phyloP scores from a whole-genome alignment of 768 basidiomycete genomes.

The Candolleomyces efflorescens region DNA sequence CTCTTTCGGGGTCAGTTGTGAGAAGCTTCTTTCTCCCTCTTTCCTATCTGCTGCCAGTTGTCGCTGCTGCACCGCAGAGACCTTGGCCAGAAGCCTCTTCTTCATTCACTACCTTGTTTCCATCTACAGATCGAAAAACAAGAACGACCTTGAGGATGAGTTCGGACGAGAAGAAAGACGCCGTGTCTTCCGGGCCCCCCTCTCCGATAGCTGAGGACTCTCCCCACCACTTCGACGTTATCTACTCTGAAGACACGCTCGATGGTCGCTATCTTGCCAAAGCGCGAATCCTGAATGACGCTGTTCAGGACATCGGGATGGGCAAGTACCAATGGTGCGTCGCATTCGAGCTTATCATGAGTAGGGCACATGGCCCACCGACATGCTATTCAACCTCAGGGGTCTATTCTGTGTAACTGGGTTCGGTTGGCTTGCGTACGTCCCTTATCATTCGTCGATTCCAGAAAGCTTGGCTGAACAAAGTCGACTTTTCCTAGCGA shows the following conservation, averaged over 20 bases:
- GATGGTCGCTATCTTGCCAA: constrained; percentile 9
- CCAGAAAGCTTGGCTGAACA: background rate
- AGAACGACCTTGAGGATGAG: too few relatives aligned
- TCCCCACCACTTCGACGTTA: background rate
- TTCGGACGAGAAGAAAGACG: too few relatives aligned
- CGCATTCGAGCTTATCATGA: background rate
- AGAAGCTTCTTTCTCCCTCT: too few relatives aligned
- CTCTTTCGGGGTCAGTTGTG: too few relatives aligned
- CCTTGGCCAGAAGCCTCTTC: too few relatives aligned
- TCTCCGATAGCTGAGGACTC: too few relatives aligned
- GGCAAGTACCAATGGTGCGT: constrained; percentile 28
- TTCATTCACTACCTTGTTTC: too few relatives aligned
- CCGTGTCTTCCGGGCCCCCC: too few relatives aligned
- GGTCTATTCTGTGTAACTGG: constrained; percentile 24
- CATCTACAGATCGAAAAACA: too few relatives aligned
- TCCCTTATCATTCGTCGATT: background rate
- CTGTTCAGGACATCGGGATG: constrained; percentile 19
- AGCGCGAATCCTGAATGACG: constrained; percentile 10
- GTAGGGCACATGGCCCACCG: too few relatives aligned
- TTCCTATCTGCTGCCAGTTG: too few relatives aligned
- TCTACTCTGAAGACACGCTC: constrained; percentile 5
- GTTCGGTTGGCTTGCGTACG: constrained; percentile 28
- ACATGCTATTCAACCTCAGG: constrained; percentile 12
- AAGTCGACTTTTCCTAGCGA: constrained; percentile 12
- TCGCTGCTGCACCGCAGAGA: too few relatives aligned